Conservation (phyloP, 805 yeast genomes). For the Spencermartinsiella europaea region DNA sequence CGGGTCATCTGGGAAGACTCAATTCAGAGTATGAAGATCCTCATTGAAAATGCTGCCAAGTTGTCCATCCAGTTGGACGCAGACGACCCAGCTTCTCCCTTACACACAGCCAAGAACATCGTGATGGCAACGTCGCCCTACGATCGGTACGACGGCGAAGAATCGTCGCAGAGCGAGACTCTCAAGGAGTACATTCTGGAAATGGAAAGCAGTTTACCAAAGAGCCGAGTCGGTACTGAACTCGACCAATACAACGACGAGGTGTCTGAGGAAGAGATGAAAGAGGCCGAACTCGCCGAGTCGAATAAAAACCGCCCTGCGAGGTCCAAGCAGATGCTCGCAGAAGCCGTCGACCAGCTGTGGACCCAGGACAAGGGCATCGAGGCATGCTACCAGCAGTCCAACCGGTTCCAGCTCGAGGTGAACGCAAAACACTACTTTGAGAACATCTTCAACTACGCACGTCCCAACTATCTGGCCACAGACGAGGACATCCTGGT, state of each 20-base stretch:
- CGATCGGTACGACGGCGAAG: constrained; percentile 7
- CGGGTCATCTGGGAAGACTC: constrained; percentile 93
- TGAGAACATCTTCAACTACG: constrained; percentile 61
- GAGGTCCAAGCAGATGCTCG: constrained; percentile 39
- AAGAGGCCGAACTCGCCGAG: background rate
- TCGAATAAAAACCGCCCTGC: background rate
- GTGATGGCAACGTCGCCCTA: constrained; percentile 8
- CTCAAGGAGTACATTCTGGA: background rate
- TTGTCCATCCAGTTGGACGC: constrained; percentile 60
- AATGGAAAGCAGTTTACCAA: background rate
- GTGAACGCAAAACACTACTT: constrained; percentile 79
- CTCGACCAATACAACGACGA: constrained; percentile 5
- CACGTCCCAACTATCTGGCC: constrained; percentile 61
- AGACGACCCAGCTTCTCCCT: constrained; percentile 41
- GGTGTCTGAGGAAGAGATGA: constrained; percentile 4
- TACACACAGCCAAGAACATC: constrained; percentile 37
- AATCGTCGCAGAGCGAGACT: background rate
- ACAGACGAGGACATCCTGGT: constrained; percentile 77
- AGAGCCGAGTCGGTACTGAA: background rate
- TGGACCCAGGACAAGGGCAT: constrained; percentile 75
- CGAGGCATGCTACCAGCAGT: constrained; percentile 32
- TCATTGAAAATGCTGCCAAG: constrained; percentile 71
- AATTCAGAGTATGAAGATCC: constrained; percentile 72
- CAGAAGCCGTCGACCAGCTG: constrained; percentile 58
- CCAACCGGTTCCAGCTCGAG: constrained; percentile 81